Conservation (phyloP, 108 stramenopile genomes). For the Cyclotella baltica region DNA sequence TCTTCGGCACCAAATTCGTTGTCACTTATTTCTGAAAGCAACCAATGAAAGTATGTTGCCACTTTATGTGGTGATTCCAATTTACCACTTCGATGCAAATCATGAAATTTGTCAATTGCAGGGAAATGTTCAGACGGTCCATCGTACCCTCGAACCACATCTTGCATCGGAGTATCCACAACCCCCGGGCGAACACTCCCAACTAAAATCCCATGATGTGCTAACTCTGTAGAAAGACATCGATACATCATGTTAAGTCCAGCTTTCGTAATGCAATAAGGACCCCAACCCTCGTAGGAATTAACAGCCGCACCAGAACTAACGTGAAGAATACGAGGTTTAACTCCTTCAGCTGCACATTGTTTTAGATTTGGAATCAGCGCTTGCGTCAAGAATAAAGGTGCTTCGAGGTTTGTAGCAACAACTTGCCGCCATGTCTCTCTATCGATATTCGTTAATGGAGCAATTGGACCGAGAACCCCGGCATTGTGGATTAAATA, state of each 20-base stretch:
- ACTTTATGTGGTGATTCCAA: conserved; percentile 41
- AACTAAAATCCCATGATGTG: conserved; percentile 47
- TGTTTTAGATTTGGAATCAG: conserved; percentile 58
- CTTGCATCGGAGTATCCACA: conserved; percentile 82
- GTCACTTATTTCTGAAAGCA: conserved; percentile 42
- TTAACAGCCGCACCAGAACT: conserved; percentile 63
- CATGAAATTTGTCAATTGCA: conserved; percentile 45
- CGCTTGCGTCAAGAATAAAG: conserved; percentile 67
- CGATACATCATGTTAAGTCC: conserved; percentile 73
- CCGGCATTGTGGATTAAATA: conserved; percentile 77
- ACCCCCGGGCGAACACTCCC: conserved; percentile 72
- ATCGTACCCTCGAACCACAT: conserved; percentile 56
- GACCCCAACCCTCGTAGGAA: conserved; percentile 72
- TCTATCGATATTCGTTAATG: conserved; percentile 46
- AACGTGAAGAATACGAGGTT: conserved; percentile 57
- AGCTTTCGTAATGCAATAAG: conserved; percentile 72
- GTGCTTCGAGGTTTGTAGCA: conserved; percentile 58
- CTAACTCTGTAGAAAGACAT: conserved; percentile 54
- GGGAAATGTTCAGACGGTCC: conserved; percentile 50
- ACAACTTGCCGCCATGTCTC: conserved; percentile 47
- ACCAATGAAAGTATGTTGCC: conserved; percentile 44
- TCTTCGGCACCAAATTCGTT: conserved; percentile 40
- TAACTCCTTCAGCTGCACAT: conserved; percentile 27
- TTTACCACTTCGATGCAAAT: conserved; percentile 29
- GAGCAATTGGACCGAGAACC: conserved; percentile 63